Evolutionary conservation across 192 early-diverging fungal species (phyloP).

Genomic region (Umbelopsis vinacea): DNA sequence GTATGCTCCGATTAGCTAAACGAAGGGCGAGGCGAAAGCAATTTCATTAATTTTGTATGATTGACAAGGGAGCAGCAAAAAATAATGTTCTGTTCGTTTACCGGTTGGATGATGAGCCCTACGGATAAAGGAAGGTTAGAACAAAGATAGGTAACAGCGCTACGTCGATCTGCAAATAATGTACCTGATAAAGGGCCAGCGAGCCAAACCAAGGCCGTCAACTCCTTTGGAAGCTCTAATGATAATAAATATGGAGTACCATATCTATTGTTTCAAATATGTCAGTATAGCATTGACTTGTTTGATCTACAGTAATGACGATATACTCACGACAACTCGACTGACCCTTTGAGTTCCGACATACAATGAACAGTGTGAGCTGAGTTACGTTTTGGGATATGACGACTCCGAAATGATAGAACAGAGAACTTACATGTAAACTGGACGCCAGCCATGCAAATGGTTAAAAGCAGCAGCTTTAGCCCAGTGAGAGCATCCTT

Average conservation of each 20-base stretch:
- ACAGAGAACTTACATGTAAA: constrained; percentile 65
- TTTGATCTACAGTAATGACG: background rate
- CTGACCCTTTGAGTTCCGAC: constrained; percentile 59
- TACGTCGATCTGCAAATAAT: background rate
- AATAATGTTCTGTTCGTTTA: constrained; percentile 4
- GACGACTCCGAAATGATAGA: background rate
- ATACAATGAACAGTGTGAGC: constrained; percentile 1
- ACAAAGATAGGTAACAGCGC: background rate
- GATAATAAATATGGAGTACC: constrained; percentile 69
- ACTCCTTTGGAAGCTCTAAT: constrained; percentile 57
- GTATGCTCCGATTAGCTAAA: constrained; percentile 74
- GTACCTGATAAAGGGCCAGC: constrained; percentile 67
- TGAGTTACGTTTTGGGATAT: background rate
- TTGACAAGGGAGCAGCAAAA: background rate
- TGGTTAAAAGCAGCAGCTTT: constrained; percentile 48
- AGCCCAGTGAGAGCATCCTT: constrained; percentile 9
- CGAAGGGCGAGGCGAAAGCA: background rate
- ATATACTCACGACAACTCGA: constrained; percentile 59
- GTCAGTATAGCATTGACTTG: background rate
- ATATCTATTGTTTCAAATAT: constrained; percentile 43
- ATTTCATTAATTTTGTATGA: background rate
- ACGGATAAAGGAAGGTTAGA: background rate
- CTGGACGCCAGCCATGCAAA: constrained; percentile 69
- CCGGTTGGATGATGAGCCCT: constrained; percentile 61
- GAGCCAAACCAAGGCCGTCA: constrained; percentile 73